Percentiles rank a stretch among this genome's conserved stretches.
Evolutionary conservation across 352 stramenopile genomes (phyloP).

Genomic region (Peronospora belbahrii): DNA sequence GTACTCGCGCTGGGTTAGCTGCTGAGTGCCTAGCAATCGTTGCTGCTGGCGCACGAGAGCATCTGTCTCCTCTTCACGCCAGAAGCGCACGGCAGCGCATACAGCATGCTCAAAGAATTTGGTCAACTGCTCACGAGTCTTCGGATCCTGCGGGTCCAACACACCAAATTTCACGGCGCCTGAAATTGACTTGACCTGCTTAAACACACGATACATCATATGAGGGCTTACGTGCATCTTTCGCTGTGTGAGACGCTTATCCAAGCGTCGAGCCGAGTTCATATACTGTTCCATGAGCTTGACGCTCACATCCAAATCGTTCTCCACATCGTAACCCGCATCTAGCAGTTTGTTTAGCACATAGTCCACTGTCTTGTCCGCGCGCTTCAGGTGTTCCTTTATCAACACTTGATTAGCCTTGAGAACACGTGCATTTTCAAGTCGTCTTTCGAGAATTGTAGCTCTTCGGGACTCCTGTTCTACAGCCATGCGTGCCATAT

Average conservation of each 20-base stretch:
- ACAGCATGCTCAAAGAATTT: slow-evolving; percentile 52
- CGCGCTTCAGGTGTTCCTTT: slow-evolving; percentile 36
- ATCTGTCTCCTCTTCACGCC: slow-evolving; percentile 47
- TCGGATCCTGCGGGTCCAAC: slow-evolving; percentile 7
- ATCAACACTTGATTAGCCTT: slow-evolving; percentile 47
- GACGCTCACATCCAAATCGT: slow-evolving; percentile 44
- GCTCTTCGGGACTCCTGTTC: slow-evolving; percentile 26
- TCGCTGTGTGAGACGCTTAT: slow-evolving; percentile 39
- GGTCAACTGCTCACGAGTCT: slow-evolving; percentile 29
- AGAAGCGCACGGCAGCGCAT: slow-evolving; percentile 51
- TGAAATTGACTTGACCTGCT: slow-evolving; percentile 35
- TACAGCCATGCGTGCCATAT: slow-evolving; percentile 14
- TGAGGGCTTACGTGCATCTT: slow-evolving; percentile 43
- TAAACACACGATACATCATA: slow-evolving; percentile 65
- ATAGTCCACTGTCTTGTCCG: slow-evolving; percentile 34
- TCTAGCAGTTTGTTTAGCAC: slow-evolving; percentile 41
- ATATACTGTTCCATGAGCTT: slow-evolving; percentile 78
- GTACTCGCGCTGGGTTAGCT: slow-evolving; percentile 41
- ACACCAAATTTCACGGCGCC: slow-evolving; percentile 10
- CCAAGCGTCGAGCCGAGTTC: slow-evolving; percentile 53
- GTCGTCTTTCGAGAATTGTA: slow-evolving; percentile 32
- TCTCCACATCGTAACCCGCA: slow-evolving; percentile 22
- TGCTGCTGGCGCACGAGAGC: slow-evolving; percentile 49
- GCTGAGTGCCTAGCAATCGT: slow-evolving; percentile 24
- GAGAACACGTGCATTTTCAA: slow-evolving; percentile 32